A percentile compares a stretch with the other conserved stretches of the same genome.
Evolutionary conservation across 2,329 filamentous ascomycete genomes (phyloP).

Genomic region (Metarhizium robertsii): DNA sequence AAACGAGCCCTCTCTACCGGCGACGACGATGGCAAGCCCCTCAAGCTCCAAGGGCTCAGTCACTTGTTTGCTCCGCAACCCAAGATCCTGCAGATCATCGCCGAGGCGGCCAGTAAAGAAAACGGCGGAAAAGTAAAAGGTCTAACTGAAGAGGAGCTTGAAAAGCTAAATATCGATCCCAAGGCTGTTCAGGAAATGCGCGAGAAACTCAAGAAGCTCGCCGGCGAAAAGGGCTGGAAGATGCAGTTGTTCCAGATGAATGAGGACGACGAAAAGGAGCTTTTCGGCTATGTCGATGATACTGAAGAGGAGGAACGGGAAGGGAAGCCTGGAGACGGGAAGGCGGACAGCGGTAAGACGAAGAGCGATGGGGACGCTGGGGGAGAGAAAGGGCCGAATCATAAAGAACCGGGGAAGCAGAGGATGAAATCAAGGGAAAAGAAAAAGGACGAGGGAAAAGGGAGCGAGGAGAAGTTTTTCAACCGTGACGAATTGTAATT

Average conservation of each 20-base stretch:
- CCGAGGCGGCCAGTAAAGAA: slow-evolving; percentile 35
- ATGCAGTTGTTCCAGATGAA: slow-evolving; percentile 67
- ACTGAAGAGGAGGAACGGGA: slow-evolving; percentile 20
- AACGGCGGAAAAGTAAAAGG: slow-evolving; percentile 53
- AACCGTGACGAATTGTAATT: slow-evolving; percentile 18
- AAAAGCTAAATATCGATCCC: slow-evolving; percentile 55
- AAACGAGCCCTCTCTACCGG: slow-evolving; percentile 36
- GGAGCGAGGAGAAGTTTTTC: slow-evolving; percentile 42
- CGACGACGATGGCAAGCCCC: slow-evolving; percentile 37
- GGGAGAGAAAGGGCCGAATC: not conserved
- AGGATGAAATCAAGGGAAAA: slow-evolving; percentile 1
- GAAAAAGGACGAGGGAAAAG: slow-evolving; percentile 17
- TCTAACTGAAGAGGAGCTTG: slow-evolving; percentile 57
- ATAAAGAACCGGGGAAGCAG: not conserved
- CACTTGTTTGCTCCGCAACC: slow-evolving; percentile 19
- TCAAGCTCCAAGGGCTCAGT: slow-evolving; percentile 26
- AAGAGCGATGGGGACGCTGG: slow-evolving; percentile 6
- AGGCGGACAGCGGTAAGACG: slow-evolving; percentile 16
- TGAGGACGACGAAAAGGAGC: slow-evolving; percentile 44
- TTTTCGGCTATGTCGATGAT: slow-evolving; percentile 60
- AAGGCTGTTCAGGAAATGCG: slow-evolving; percentile 61
- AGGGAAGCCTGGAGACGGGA: not conserved
- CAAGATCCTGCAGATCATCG: slow-evolving; percentile 29
- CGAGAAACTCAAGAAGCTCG: slow-evolving; percentile 57
- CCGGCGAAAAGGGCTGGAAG: slow-evolving; percentile 66